Conservation (phyloP, 371 early-diverging fungal genomes). For the Mucor irregularis region DNA sequence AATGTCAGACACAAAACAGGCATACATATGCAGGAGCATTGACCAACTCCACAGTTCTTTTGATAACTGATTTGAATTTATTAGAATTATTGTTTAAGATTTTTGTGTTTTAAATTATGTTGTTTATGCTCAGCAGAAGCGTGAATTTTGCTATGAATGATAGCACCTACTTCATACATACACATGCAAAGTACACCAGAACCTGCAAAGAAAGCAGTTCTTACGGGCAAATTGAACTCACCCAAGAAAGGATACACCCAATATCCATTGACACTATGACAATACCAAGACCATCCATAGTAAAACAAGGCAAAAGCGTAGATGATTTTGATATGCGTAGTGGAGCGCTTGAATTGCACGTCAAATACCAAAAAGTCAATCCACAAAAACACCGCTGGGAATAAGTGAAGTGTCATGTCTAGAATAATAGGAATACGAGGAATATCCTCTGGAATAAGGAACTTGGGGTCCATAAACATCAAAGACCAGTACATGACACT, state of each 20-base stretch:
- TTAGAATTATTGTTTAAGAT: too few species aligned
- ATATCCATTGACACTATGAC: conserved; percentile 34
- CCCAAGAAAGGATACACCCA: conserved; percentile 51
- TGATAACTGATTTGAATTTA: too few species aligned
- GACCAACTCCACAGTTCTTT: not conserved
- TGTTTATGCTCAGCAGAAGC: not conserved
- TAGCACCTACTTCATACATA: conserved; percentile 44
- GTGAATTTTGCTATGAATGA: conserved; percentile 13
- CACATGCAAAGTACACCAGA: conserved; percentile 37
- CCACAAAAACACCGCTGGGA: conserved; percentile 47
- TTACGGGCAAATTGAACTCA: conserved; percentile 20
- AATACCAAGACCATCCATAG: conserved; percentile 41
- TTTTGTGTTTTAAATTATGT: too few species aligned
- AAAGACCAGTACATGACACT: conserved; percentile 46
- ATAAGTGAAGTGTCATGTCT: conserved; percentile 43
- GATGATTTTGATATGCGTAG: conserved; percentile 31
- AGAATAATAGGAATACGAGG: conserved; percentile 33
- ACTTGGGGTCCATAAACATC: conserved; percentile 33
- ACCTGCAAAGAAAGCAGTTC: conserved; percentile 29
- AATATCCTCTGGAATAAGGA: conserved; percentile 36
- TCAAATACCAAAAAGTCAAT: conserved; percentile 45
- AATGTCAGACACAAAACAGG: too few species aligned
- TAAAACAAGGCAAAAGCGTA: conserved; percentile 33
- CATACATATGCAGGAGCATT: too few species aligned
- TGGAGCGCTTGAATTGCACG: conserved; percentile 36